A percentile compares a stretch with the other conserved stretches of the same genome.
These are phyloP conservation scores for Actinidia arguta DNA, from an alignment of 179 eudicot genomes.

Conservation along the genomic window DNA sequence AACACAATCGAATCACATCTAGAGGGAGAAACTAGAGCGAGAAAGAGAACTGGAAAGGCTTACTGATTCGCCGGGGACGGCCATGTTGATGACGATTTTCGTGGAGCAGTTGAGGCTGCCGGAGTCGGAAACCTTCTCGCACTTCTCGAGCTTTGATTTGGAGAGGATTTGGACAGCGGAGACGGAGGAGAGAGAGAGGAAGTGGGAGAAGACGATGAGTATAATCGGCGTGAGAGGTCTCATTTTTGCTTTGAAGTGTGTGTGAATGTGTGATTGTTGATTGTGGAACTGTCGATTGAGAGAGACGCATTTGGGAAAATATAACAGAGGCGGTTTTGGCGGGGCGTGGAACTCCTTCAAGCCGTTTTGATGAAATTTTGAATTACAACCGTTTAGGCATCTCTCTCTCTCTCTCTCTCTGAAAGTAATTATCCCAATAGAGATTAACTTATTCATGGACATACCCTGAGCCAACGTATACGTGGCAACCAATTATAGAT, in stretches of 20 bases:
- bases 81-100: slow-evolving; percentile 83
- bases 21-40: not conserved
- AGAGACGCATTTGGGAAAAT: not conserved
- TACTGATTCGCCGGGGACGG: slow-evolving; percentile 87
- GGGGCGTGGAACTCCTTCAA: slow-evolving; percentile 12
- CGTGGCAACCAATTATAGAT: too few species aligned
- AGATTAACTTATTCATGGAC: too few species aligned
- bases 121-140: slow-evolving; percentile 60
- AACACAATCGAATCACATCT: not conserved
- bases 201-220: slow-evolving; percentile 12
- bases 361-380: slow-evolving; percentile 3
- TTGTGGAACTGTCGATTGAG: not conserved
- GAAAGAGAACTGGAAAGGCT: not conserved
- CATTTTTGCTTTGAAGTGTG: slow-evolving; percentile 5
- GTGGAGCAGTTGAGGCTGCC: slow-evolving; percentile 71
- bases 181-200: not conserved
- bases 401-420: too few species aligned
- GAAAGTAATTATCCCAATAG: too few species aligned
- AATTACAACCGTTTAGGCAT: slow-evolving; percentile 20
- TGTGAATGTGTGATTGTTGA: not conserved
- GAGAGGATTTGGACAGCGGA: slow-evolving; percentile 63
- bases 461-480: too few species aligned
- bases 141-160: slow-evolving; percentile 87
- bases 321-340: slow-evolving; percentile 13
- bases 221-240: not conserved